Base-by-base conservation (phyloP, 768 basidiomycete genomes). In the Myochromella boudieri region DNA sequence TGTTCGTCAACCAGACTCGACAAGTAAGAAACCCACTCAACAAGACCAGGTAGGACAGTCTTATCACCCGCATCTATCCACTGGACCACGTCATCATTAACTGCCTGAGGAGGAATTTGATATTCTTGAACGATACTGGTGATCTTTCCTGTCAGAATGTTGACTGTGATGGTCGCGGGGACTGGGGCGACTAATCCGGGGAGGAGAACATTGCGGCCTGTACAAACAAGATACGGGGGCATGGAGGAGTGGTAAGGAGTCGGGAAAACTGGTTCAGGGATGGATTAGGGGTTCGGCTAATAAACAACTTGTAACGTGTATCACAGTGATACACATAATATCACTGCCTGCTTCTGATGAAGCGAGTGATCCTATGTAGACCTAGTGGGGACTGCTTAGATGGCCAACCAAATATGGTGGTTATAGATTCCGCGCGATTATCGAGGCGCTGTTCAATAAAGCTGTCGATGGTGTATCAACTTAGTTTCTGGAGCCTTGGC, bases 11-110 rank as follows among this genome's bases (percentile, higher is more conserved):
- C 36, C 49, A 29, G 33, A 42, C 14, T 46, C n/a, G 24, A 31
- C 29, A 37, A 17, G 41, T 42, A 42, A 50, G 24, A 25, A 21
- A 69, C 82, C 46, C 57, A 88, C 90, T 93, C 91, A 33, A 93
- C 82, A 26, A 92, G 75, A 18, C 91, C 91, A 6, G 91, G 91
- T 12, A 93, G 70, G 25, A 93, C 67, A 31, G 76, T 60, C 47
- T 78, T 74, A 33, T 81, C 66, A 15, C 77, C 82, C 14, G 74
- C 80, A 55, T 86, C 80, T 40, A 88, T 63, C 62, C 71, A 75
- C 41, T 24, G 48, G 47, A 74, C 61, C n/a, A n/a, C n/a, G 41
- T 56, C 48, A 29, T 54, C 52, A 15, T 65, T 60, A 49, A 64
- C 51, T 27, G 61, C 53, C 15, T 67, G 61, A 34, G 65, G 44